These are phyloP conservation scores for Anthracocystis walkeri DNA, from an alignment of 1,284 basidiomycete genomes.

Conservation along the genomic window DNA sequence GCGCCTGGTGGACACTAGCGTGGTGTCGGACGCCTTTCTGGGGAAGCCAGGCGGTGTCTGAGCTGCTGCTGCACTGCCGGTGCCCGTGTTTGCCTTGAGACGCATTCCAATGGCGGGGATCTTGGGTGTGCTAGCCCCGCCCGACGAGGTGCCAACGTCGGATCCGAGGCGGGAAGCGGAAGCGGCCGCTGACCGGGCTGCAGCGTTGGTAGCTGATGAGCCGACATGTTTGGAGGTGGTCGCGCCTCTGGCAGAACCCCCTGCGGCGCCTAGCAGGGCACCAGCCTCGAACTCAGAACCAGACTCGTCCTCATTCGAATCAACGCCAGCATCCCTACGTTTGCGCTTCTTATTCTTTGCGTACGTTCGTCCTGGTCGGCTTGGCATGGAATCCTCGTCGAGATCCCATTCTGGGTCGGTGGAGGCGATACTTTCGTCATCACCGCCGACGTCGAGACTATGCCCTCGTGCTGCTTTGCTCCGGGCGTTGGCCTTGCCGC, in stretches of 20 bases:
- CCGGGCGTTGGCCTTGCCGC: slow-evolving; percentile 33
- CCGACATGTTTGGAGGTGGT: slow-evolving; percentile 29
- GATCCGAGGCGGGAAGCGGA: slow-evolving; percentile 26
- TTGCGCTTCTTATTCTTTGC: slow-evolving; percentile 55
- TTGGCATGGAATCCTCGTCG: slow-evolving; percentile 55
- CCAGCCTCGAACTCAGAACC: slow-evolving; percentile 52
- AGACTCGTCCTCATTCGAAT: slow-evolving; percentile 49
- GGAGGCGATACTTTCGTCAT: slow-evolving; percentile 48
- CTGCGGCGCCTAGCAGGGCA: slow-evolving; percentile 30
- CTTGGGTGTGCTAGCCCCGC: slow-evolving; percentile 24
- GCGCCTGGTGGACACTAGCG: slow-evolving; percentile 39
- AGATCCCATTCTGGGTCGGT: slow-evolving; percentile 59
- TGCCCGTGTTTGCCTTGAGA: slow-evolving; percentile 52
- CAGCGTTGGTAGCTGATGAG: slow-evolving; percentile 13
- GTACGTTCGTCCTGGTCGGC: slow-evolving; percentile 54
- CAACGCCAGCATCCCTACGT: slow-evolving; percentile 37
- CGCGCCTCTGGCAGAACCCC: slow-evolving; percentile 13
- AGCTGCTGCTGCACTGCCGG: slow-evolving; percentile 9
- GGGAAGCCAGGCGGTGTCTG: slow-evolving; percentile 40
- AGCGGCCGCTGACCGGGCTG: slow-evolving; percentile 23
- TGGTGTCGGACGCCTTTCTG: slow-evolving; percentile 37
- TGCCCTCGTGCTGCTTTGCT: slow-evolving; percentile 38
- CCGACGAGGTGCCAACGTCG: slow-evolving; percentile 19
- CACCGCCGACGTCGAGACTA: slow-evolving; percentile 30
- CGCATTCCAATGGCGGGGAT: slow-evolving; percentile 47